phyloP scores from a whole-genome alignment of 768 basidiomycete genomes.

The Hortiboletus flavorubellus region DNA sequence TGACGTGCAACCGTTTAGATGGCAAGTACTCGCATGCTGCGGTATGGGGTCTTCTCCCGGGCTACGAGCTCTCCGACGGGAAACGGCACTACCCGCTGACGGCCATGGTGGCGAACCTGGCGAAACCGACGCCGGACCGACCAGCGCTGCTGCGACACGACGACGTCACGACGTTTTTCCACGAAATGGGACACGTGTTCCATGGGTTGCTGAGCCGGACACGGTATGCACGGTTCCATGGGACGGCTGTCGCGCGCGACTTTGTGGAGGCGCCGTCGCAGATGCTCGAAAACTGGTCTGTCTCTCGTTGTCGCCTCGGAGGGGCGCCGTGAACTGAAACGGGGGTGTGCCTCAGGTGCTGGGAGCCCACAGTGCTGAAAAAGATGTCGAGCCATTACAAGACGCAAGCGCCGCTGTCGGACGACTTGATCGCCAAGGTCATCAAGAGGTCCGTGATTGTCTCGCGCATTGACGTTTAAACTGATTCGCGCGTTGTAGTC shows the following conservation, averaged over 20 bases:
- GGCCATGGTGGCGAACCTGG: conserved; percentile 90
- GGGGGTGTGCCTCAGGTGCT: conserved; percentile 48
- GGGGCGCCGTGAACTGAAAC: neutral
- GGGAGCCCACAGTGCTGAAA: conserved; percentile 74
- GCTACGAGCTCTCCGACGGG: conserved; percentile 55
- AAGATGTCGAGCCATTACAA: conserved; percentile 79
- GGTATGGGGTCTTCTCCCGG: conserved; percentile 73
- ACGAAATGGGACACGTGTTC: conserved; percentile 82
- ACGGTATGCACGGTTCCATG: conserved; percentile 75
- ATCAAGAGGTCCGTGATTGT: conserved; percentile 57
- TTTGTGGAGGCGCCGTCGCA: conserved; percentile 90
- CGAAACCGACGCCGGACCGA: conserved; percentile 76
- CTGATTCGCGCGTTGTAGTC: conserved; percentile 32
- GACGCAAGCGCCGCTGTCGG: conserved; percentile 65
- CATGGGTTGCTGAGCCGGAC: conserved; percentile 68
- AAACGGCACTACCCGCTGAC: conserved; percentile 68
- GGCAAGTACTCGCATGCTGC: conserved; percentile 86
- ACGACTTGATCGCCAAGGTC: conserved; percentile 70
- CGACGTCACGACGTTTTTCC: conserved; percentile 89
- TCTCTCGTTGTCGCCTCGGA: neutral
- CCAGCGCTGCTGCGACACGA: conserved; percentile 86
- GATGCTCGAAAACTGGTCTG: conserved; percentile 88
- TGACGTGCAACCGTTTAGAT: conserved; percentile 35
- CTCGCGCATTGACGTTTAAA: too few species aligned
- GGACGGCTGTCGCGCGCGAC: conserved; percentile 74